These are phyloP conservation scores for Grifola frondosa DNA, from an alignment of 1,284 basidiomycete species.

Conservation along the genomic window DNA sequence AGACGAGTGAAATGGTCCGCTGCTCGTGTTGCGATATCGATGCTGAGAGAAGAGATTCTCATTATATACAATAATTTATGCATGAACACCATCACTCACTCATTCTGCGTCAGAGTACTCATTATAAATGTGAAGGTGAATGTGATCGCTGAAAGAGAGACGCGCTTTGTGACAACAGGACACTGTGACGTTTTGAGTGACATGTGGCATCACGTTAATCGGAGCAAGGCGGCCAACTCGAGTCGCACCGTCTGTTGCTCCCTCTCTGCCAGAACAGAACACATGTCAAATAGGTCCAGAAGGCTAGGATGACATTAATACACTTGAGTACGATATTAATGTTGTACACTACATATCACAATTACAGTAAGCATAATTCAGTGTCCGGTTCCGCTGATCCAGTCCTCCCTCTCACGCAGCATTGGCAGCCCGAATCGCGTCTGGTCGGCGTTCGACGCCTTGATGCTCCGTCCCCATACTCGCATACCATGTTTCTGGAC, in stretches of 20 bases:
- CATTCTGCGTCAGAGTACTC: conserved; percentile 22
- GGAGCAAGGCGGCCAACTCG: no score
- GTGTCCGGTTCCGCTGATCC: neutral
- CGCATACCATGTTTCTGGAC: conserved; percentile 26
- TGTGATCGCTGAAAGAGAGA: neutral
- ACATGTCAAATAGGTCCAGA: no score
- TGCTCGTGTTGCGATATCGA: conserved; percentile 78
- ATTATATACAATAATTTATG: neutral
- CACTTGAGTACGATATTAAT: no score
- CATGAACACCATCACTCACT: conserved; percentile 20
- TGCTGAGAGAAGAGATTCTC: conserved; percentile 44
- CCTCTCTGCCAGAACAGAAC: no score
- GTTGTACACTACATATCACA: no score
- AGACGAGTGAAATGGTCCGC: conserved; percentile 77
- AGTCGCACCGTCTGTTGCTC: no score
- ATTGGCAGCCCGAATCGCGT: conserved; percentile 11
- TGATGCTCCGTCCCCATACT: conserved; percentile 25
- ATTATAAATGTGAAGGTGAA: conserved; percentile 5
- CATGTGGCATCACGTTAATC: no score
- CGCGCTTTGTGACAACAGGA: neutral
- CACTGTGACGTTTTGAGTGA: no score
- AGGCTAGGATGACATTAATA: no score
- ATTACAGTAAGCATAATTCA: neutral
- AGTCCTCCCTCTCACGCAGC: conserved; percentile 12
- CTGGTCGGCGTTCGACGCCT: conserved; percentile 6